Base-by-base conservation (phyloP, 2,329 filamentous ascomycete species). In the Aaosphaeria pasadenensis region DNA sequence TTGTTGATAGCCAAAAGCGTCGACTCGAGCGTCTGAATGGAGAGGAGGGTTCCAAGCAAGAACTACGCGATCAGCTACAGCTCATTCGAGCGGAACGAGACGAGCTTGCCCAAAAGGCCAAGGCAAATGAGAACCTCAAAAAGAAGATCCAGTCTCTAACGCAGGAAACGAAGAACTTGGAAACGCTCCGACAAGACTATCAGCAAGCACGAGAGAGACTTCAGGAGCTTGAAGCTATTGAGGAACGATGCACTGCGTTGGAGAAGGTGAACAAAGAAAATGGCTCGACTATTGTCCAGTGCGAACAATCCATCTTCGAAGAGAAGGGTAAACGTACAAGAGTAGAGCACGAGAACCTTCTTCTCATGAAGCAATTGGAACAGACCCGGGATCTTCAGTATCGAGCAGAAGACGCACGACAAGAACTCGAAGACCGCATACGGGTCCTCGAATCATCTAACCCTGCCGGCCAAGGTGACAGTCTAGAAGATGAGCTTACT, bases 181-280 rank as follows among this genome's bases (percentile, higher is more conserved):
- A 71, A 17, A 60, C 66, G 4, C 57, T 78, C 1, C 69, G 73
- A 6, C 70, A 75, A 53, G 74, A 78, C 47, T 64, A 77, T 30
- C 73, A 75, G 49, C 58, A 63, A 39, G 69, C 72, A 7, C 65
- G 70, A 24, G 76, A 77, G 42, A 65, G 72, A 39, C 52, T 78
- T 5, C 64, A 73, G 45, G 71, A 76, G 44, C 58, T 77, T 6
- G 74, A 78, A 41, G 60, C 58, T 28, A 59, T 77, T 36, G 71
- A 74, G 55, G 73, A 76, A 33, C 59, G 72, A 11, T 74, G 73
- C 44, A 66, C 69, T 30, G 63, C 69, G 3, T 59, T 79, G 17
- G 71, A 77, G 47, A 78, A 77, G 54, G 75, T 77, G 39, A 77
- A 78, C 56, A 75, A 76, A 42, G 76, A 79, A 56, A 77, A 77